Evolutionary conservation across 2,329 filamentous ascomycete genomes (phyloP).

Genomic region (Fusarium equiseti): DNA sequence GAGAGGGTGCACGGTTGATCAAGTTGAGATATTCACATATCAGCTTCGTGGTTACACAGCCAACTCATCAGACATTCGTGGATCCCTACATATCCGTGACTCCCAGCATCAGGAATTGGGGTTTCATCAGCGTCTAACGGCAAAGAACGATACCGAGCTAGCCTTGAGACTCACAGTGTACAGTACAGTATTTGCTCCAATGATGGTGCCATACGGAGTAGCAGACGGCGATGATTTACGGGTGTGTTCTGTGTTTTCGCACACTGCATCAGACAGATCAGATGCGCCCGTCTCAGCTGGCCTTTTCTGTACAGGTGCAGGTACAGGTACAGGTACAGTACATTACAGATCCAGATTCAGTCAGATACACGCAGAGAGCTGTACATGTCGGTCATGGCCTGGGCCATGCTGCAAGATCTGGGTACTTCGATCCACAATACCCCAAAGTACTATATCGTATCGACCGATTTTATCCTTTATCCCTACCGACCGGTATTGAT

Average conservation of each 20-base stretch:
- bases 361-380: background rate
- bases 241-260: constrained; percentile 3
- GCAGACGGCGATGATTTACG: background rate
- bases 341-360: constrained; percentile 2
- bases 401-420: constrained; percentile 35
- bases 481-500: constrained; percentile 3
- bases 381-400: constrained; percentile 25
- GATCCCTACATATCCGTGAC: constrained; percentile 26
- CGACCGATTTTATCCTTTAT: constrained; percentile 24
- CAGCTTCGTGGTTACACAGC: constrained; percentile 43
- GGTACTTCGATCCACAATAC: constrained; percentile 36
- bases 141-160: constrained; percentile 10
- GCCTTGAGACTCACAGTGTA: constrained; percentile 13
- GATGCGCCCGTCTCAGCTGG: constrained; percentile 22
- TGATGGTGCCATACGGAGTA: constrained; percentile 1
- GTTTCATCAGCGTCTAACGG: constrained; percentile 8
- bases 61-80: constrained; percentile 44
- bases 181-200: constrained; percentile 3
- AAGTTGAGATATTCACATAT: constrained; percentile 27
- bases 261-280: constrained; percentile 23
- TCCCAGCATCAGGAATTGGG: constrained; percentile 1
- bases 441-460: constrained; percentile 25
- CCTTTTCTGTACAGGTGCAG: background rate
- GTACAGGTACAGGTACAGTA: background rate
- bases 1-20: constrained; percentile 5